These are phyloP conservation scores for Kwoniella dejecticola DNA, from an alignment of 768 basidiomycete species.

Conservation along the genomic window DNA sequence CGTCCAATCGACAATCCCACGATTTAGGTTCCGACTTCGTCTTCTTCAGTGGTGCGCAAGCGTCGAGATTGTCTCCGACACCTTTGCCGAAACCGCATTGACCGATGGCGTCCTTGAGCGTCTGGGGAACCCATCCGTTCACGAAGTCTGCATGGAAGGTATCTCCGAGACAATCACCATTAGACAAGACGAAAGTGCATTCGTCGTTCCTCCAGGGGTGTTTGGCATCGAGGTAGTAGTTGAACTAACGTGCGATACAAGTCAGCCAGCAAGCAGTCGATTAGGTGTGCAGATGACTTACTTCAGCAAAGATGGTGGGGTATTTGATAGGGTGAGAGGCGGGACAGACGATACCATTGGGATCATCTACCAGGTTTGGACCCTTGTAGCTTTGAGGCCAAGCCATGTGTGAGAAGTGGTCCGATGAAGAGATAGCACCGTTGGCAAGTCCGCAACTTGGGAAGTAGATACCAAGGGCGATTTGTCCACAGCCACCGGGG, in stretches of 20 bases:
- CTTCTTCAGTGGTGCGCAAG: slow-evolving; percentile 32
- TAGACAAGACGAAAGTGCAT: slow-evolving; percentile 38
- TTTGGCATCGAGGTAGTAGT: slow-evolving; percentile 33
- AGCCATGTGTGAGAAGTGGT: slow-evolving; percentile 52
- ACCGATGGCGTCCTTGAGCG: slow-evolving; percentile 29
- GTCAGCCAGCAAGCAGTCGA: not conserved
- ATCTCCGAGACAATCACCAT: slow-evolving; percentile 40
- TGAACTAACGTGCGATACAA: slow-evolving; percentile 13
- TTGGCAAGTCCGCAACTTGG: slow-evolving; percentile 42
- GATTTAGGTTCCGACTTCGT: slow-evolving; percentile 14
- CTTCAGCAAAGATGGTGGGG: slow-evolving; percentile 48
- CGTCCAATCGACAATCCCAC: slow-evolving; percentile 35
- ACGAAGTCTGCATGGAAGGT: slow-evolving; percentile 47
- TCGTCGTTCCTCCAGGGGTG: slow-evolving; percentile 45
- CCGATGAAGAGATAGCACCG: slow-evolving; percentile 26
- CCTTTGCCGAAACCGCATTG: slow-evolving; percentile 39
- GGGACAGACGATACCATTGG: slow-evolving; percentile 37
- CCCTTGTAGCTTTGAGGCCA: slow-evolving; percentile 38
- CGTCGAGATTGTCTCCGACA: slow-evolving; percentile 25
- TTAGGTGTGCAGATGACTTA: slow-evolving; percentile 1
- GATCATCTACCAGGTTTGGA: slow-evolving; percentile 16
- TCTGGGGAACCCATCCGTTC: slow-evolving; percentile 37
- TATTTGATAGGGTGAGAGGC: slow-evolving; percentile 36
- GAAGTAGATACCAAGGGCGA: slow-evolving; percentile 42
- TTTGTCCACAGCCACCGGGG: slow-evolving; percentile 32